Percentiles rank a stretch among this genome's conserved stretches.
Evolutionary conservation across 345 rosid species (phyloP).

Genomic region (Salix brachista): DNA sequence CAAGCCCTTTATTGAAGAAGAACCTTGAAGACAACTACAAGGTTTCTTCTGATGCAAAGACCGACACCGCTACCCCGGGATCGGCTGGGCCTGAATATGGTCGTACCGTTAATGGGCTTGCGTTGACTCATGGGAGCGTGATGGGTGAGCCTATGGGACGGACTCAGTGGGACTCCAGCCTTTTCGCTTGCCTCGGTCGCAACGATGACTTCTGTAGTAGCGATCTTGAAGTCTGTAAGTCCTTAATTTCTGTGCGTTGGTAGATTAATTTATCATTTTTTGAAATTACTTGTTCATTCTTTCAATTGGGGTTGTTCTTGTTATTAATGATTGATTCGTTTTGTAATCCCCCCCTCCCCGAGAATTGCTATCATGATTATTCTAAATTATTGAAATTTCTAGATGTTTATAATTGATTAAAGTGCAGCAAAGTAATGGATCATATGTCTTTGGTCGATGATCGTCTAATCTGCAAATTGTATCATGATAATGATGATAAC

Average conservation of each 20-base stretch:
- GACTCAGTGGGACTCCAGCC: slow-evolving; percentile 66
- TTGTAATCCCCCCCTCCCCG: too few relatives aligned
- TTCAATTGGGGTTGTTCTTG: neutral
- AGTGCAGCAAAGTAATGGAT: too few relatives aligned
- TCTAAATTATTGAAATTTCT: too few relatives aligned
- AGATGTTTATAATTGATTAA: too few relatives aligned
- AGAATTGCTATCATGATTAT: too few relatives aligned
- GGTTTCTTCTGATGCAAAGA: slow-evolving; percentile 13
- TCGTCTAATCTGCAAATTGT: too few relatives aligned
- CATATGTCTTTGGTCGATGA: too few relatives aligned
- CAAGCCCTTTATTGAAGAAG: slow-evolving; percentile 65
- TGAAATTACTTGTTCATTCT: neutral
- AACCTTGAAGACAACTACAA: slow-evolving; percentile 24
- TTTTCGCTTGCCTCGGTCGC: slow-evolving; percentile 72
- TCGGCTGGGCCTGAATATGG: slow-evolving; percentile 29
- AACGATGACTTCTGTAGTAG: slow-evolving; percentile 95
- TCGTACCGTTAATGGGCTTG: slow-evolving; percentile 84
- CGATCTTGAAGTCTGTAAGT: slow-evolving; percentile 98
- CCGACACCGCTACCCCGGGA: slow-evolving; percentile 4
- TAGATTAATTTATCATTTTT: neutral
- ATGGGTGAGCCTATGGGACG: slow-evolving; percentile 87
- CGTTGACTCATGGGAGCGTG: slow-evolving; percentile 65
- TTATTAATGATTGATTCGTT: too few relatives aligned
- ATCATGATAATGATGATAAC: too few relatives aligned
- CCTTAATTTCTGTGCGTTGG: neutral